Percentiles rank a stretch among this genome's conserved stretches.
Evolutionary conservation across 2,329 filamentous ascomycete genomes (phyloP).

Genomic region (Colletotrichum brevisporum): DNA sequence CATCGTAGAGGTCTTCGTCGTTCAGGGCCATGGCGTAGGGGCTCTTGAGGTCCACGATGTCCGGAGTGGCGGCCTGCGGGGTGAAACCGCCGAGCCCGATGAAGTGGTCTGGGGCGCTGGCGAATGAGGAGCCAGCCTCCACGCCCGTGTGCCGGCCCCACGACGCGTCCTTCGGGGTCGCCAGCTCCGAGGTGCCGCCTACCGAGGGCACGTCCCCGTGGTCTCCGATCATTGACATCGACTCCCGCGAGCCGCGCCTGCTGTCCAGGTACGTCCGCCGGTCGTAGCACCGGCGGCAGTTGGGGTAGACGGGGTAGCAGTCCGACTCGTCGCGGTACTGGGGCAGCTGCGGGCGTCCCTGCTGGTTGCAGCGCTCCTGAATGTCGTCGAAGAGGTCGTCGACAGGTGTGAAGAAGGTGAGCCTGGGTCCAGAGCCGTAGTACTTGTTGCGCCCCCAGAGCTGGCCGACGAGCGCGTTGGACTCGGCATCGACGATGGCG

Average conservation of each 20-base stretch:
- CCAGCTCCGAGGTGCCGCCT: constrained; percentile 57
- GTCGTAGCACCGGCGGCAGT: constrained; percentile 59
- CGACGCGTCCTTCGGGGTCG: constrained; percentile 55
- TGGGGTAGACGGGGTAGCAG: constrained; percentile 55
- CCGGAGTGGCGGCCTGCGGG: constrained; percentile 48
- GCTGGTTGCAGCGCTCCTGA: constrained; percentile 59
- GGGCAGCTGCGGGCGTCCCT: constrained; percentile 56
- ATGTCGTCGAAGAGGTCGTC: constrained; percentile 61
- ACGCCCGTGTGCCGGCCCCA: constrained; percentile 50
- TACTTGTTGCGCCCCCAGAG: constrained; percentile 62
- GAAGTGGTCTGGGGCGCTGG: constrained; percentile 46
- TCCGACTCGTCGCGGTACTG: constrained; percentile 57
- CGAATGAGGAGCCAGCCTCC: constrained; percentile 52
- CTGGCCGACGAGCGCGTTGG: constrained; percentile 56
- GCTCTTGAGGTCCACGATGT: constrained; percentile 53
- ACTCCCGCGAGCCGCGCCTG: constrained; percentile 58
- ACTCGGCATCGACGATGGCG: constrained; percentile 58
- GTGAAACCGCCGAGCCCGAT: constrained; percentile 45
- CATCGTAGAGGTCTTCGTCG: constrained; percentile 52
- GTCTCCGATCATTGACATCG: constrained; percentile 60
- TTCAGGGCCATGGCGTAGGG: constrained; percentile 55
- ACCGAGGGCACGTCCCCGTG: constrained; percentile 55
- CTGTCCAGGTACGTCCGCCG: constrained; percentile 56
- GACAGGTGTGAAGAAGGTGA: constrained; percentile 61
- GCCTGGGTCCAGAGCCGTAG: constrained; percentile 56